Conservation (phyloP, 140 eudicot genomes). For the Cichorium intybus region DNA sequence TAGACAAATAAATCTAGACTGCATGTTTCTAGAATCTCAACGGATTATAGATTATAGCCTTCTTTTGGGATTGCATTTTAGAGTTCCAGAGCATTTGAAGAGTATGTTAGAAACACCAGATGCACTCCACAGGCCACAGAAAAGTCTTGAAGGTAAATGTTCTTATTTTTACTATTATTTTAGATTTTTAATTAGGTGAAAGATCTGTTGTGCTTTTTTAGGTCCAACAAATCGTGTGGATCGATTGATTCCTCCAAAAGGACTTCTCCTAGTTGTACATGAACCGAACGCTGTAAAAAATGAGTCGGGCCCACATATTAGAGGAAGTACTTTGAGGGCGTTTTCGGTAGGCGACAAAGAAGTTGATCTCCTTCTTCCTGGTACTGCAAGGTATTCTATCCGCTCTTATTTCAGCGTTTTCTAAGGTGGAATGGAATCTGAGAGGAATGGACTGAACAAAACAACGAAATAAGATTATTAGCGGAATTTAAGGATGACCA, state of each 20-base stretch:
- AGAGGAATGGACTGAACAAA: no score
- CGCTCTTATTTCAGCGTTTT: no score
- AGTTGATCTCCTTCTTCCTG: constrained; percentile 94
- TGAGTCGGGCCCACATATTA: constrained; percentile 80
- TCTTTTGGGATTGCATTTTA: constrained; percentile 83
- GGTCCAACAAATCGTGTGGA: constrained; percentile 47
- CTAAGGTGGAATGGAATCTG: no score
- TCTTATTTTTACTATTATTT: background rate
- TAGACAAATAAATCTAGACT: constrained; percentile 69
- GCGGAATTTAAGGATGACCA: no score
- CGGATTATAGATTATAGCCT: constrained; percentile 79
- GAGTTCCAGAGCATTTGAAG: constrained; percentile 89
- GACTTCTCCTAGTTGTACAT: constrained; percentile 82
- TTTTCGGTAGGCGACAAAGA: constrained; percentile 76
- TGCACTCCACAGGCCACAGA: constrained; percentile 30
- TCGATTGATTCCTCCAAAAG: constrained; percentile 61
- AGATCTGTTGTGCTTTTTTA: constrained; percentile 4
- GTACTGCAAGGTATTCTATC: constrained; percentile 71
- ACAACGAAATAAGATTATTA: no score
- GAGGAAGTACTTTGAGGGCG: constrained; percentile 83
- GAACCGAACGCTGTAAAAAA: constrained; percentile 80
- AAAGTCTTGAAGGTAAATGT: constrained; percentile 40
- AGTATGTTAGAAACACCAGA: constrained; percentile 66
- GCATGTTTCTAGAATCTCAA: constrained; percentile 67
- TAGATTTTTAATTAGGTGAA: background rate